Evolutionary conservation across 2,329 filamentous ascomycete species (phyloP), one percentile per base, ranked within the genome.

Genomic region (Chaetomiaceae sp.): DNA sequence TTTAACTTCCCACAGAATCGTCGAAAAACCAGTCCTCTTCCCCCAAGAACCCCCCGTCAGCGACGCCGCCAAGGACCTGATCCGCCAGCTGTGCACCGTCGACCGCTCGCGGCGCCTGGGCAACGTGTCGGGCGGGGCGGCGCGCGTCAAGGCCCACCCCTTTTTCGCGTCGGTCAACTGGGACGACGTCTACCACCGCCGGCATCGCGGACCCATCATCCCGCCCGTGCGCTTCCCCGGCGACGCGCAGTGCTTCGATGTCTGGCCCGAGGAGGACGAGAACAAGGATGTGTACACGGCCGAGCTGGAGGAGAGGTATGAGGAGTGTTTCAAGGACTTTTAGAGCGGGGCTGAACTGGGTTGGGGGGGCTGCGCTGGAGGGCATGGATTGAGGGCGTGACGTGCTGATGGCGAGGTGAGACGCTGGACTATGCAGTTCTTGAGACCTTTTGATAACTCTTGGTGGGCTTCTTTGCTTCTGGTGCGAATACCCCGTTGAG

Each of bases 231-330:
- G 82, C 19, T 84, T 79, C 40, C 76, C 81, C 0, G 85, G 84
- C 26, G 87, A 91, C 60, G 83, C 86, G 15, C 76, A 86, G 60
- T 91, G 88, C 62, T 93, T 91, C 59, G 87, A 91, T 59, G 74
- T 83, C 34, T 93, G 91, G 58, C 84, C 86, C n/a, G 84, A 88
- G 49, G 84, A 89, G 60, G 80, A 84, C 48, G 78, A 73, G 44
- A 74, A 74, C 38, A 71, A 76, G 46, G 81, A 85, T 32, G 68
- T 71, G 46, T 90, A 89, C 59, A 85, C 82, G 3, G 74, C 79
- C 34, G 84, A 88, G 36, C 72, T 88, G 73, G 72, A 73, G 27
- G 70, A 72, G 36, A 80, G 80, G 66, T 89, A 86, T 64, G 86
- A 90, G 45, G 68, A 73, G 42, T 79, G 74, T 58, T 91, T 91